Conservation (phyloP, 176 grass and related monocot species). For the Lolium rigidum region DNA sequence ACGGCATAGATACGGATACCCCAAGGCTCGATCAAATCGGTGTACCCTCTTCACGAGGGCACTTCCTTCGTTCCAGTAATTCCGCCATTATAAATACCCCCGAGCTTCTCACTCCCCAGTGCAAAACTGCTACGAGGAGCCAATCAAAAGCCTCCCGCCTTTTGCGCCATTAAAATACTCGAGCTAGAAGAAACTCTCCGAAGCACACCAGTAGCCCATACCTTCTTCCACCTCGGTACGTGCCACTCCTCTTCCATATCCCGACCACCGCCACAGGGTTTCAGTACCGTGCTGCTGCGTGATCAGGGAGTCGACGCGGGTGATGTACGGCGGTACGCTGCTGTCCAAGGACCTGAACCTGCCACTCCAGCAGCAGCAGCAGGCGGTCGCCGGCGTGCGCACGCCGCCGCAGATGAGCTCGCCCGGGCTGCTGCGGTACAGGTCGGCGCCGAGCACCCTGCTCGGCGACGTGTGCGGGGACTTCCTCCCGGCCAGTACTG, state of each 20-base stretch:
- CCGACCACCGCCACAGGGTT: neutral
- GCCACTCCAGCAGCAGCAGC: slow-evolving; percentile 42
- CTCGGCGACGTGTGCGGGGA: slow-evolving; percentile 70
- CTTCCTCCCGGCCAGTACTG: slow-evolving; percentile 32
- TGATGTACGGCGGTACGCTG: slow-evolving; percentile 76
- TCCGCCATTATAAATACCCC: slow-evolving; percentile 54
- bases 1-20: neutral
- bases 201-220: neutral
- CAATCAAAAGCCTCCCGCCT: neutral
- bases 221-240: neutral
- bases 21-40: neutral
- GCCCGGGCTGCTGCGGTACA: slow-evolving; percentile 74
- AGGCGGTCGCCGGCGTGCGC: neutral
- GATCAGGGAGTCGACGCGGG: neutral
- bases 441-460: slow-evolving; percentile 81
- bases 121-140: slow-evolving; percentile 25
- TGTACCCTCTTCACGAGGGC: slow-evolving; percentile 36
- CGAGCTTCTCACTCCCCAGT: slow-evolving; percentile 45
- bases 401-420: slow-evolving; percentile 71
- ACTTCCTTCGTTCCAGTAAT: slow-evolving; percentile 32
- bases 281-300: neutral
- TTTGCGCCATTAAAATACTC: slow-evolving; percentile 31
- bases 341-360: slow-evolving; percentile 88
- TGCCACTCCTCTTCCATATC: neutral
- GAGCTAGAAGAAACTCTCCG: neutral